These are phyloP conservation scores for Phytophthora litchii DNA, from an alignment of 352 stramenopile genomes.

Conservation along the genomic window DNA sequence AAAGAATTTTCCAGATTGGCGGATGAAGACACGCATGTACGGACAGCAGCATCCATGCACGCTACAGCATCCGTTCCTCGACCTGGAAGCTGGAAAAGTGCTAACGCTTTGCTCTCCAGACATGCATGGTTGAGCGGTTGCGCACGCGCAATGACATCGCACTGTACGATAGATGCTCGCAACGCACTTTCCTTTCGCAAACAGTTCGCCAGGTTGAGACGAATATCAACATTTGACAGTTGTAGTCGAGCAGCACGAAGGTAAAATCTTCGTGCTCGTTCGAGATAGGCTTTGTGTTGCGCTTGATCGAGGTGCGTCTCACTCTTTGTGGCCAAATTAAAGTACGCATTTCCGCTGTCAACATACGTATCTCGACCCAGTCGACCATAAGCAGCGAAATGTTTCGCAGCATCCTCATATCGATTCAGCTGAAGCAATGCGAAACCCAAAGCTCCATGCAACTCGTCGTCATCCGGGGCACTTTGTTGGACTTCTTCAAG, in stretches of 20 bases:
- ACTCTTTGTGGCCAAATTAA: constrained; percentile 59
- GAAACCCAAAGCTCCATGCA: constrained; percentile 69
- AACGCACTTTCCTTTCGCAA: constrained; percentile 57
- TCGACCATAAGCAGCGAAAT: constrained; percentile 68
- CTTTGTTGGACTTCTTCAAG: constrained; percentile 71
- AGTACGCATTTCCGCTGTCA: constrained; percentile 81
- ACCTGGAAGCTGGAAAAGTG: constrained; percentile 49
- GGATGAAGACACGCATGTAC: constrained; percentile 61
- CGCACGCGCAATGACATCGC: constrained; percentile 46
- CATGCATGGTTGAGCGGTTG: constrained; percentile 55
- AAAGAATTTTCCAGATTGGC: constrained; percentile 67
- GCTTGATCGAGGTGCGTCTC: constrained; percentile 43
- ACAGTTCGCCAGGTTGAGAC: constrained; percentile 74
- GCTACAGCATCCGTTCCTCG: constrained; percentile 44
- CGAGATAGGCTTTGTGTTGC: constrained; percentile 46
- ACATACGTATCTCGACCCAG: constrained; percentile 67
- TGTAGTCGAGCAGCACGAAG: constrained; percentile 63
- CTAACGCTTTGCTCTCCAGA: constrained; percentile 67
- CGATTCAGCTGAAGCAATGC: constrained; percentile 72
- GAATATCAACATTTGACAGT: constrained; percentile 60
- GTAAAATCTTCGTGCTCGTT: constrained; percentile 72
- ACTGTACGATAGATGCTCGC: constrained; percentile 54
- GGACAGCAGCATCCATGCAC: constrained; percentile 64
- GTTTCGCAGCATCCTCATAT: constrained; percentile 65
- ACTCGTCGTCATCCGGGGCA: constrained; percentile 71